A percentile compares a stretch with the other conserved stretches of the same genome.
phyloP scores from a whole-genome alignment of 345 rosid species.

The Acer yangbiense region DNA sequence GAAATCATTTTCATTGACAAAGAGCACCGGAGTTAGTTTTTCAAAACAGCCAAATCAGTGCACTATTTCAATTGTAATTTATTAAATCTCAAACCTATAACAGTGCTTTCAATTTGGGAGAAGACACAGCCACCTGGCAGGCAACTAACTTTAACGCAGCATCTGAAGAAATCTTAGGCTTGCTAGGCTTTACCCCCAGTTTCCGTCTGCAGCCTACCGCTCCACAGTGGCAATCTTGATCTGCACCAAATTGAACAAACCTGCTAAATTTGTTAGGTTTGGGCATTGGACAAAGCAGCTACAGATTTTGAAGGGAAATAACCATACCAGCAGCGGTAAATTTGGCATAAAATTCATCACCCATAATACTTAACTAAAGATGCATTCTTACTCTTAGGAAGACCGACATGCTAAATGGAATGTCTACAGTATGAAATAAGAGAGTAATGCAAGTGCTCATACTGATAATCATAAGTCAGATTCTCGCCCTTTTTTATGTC shows the following conservation, averaged over 20 bases:
- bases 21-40: not conserved
- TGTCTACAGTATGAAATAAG: slow-evolving; percentile 11
- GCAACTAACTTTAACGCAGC: slow-evolving; percentile 65
- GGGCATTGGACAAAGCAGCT: slow-evolving; percentile 24
- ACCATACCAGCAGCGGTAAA: not conserved
- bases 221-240: slow-evolving; percentile 95
- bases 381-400: not conserved
- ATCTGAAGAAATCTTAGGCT: slow-evolving; percentile 63
- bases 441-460: slow-evolving; percentile 38
- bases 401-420: not conserved
- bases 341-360: slow-evolving; percentile 3
- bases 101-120: slow-evolving; percentile 57
- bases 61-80: not conserved
- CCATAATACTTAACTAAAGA: not conserved
- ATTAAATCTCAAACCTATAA: slow-evolving; percentile 4
- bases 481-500: slow-evolving; percentile 84
- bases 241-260: slow-evolving; percentile 99
- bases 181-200: slow-evolving; percentile 75
- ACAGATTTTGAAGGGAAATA: not conserved
- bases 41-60: not conserved
- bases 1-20: not conserved
- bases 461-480: slow-evolving; percentile 96
- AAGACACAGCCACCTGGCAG: slow-evolving; percentile 61
- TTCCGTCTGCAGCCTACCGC: slow-evolving; percentile 67
- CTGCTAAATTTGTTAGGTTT: slow-evolving; percentile 65